Base-by-base conservation (phyloP, 2,329 filamentous ascomycete species). In the Botryotinia narcissicola region DNA sequence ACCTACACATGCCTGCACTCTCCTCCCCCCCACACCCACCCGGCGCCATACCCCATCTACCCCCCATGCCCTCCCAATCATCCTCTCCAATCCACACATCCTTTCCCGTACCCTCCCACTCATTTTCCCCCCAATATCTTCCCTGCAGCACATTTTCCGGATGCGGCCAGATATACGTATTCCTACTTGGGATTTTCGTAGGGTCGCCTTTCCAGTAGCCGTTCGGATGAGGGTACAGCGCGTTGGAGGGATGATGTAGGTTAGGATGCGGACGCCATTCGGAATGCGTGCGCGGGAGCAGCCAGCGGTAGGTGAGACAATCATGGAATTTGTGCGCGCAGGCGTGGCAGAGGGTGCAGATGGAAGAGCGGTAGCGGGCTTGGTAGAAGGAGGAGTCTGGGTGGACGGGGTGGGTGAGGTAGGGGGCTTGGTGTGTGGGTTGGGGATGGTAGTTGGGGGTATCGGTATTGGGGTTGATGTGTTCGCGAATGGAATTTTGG, bases 151-250 rank as follows among this genome's bases (percentile, higher is more conserved):
- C 14, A 20, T 71, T 71, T 2, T 22, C 40, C 25, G 57, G 57
- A 25, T 71, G 69, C 42, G 69, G 69, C 29, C 32, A 71, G 3
- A 71, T 51, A 7, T 46, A 37, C 20, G 57, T 22, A 22, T 63
- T 63, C 2, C 4, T 1, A 0, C 35, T 22, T 0, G 64, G 64
- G 4, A 57, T 42, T 14, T 9, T 4, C 25, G 8, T 40, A 1
- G 48, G 9, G 1, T 57, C 18, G 0, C 46, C 64, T 2, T 14
- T 40, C 64, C 64, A 68, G 12, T 35, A 18, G 10, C 25, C 25
- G 25, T 46, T 10, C 0, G 42, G 69, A 2, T 20, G 59, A 1
- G 42, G 59, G 5, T 22, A 16, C 0, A 48, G 4, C 0, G 32
- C 1, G 22, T 44, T 70, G 0, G 20, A 20, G 1, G 51, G 59